These are phyloP conservation scores for Gelatoporia subvermispora DNA, from an alignment of 768 basidiomycete genomes.

Conservation along the genomic window DNA sequence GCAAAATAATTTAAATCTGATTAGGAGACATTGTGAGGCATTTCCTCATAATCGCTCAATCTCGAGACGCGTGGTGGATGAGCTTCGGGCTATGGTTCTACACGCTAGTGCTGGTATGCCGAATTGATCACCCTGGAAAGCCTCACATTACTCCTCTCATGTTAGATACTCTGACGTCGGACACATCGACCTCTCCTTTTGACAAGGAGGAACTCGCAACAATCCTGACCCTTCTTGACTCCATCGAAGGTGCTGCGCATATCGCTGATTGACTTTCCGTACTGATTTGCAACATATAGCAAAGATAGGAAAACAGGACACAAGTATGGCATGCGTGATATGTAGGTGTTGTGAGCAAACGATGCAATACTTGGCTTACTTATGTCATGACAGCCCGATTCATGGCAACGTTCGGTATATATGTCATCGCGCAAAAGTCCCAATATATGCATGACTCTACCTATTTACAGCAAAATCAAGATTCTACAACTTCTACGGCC, in stretches of 20 bases:
- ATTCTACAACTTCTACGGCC: slow-evolving; percentile 44
- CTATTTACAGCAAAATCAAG: slow-evolving; percentile 19
- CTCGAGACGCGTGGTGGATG: slow-evolving; percentile 15
- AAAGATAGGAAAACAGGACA: too few species aligned
- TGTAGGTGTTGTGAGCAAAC: too few species aligned
- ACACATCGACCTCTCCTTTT: slow-evolving; percentile 9
- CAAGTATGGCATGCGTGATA: too few species aligned
- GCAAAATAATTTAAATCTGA: not conserved
- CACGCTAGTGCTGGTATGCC: slow-evolving; percentile 29
- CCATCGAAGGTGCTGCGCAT: slow-evolving; percentile 1
- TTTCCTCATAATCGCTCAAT: slow-evolving; percentile 17
- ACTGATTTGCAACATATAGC: too few species aligned
- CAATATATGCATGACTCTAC: not conserved
- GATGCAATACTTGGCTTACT: too few species aligned
- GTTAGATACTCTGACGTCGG: slow-evolving; percentile 5
- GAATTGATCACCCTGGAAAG: too few species aligned
- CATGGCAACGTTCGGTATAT: slow-evolving; percentile 40
- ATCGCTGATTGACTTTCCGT: too few species aligned
- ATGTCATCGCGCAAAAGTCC: too few species aligned
- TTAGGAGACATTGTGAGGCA: slow-evolving; percentile 23
- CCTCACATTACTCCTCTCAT: not conserved
- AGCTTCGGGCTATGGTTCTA: slow-evolving; percentile 32
- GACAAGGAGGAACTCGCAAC: slow-evolving; percentile 5
- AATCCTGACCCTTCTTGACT: slow-evolving; percentile 6
- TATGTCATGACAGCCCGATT: too few species aligned